Percentiles rank a stretch among this genome's conserved stretches.
phyloP scores from a whole-genome alignment of 495 filamentous ascomycete genomes.

The Eremomyces bilateralis region DNA sequence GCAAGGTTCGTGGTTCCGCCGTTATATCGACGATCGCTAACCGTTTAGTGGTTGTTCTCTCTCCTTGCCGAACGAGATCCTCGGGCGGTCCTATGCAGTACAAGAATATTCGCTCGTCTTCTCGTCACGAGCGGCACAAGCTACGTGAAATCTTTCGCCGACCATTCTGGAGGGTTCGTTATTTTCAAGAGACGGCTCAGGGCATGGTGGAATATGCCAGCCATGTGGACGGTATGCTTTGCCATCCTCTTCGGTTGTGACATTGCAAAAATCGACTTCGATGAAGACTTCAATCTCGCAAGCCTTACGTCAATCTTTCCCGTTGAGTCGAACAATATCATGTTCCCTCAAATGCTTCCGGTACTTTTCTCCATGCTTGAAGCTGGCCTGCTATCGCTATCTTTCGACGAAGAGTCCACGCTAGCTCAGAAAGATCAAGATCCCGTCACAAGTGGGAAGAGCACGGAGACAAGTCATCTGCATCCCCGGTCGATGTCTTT shows the following conservation, averaged over 20 bases:
- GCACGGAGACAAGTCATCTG: no score
- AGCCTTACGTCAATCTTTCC: constrained; percentile 50
- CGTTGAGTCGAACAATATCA: constrained; percentile 31
- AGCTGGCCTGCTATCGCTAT: constrained; percentile 45
- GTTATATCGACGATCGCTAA: constrained; percentile 6
- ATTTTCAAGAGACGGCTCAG: constrained; percentile 65
- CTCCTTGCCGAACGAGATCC: constrained; percentile 73
- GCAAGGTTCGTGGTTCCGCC: constrained; percentile 43
- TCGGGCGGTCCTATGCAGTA: constrained; percentile 58
- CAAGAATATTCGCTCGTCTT: constrained; percentile 71
- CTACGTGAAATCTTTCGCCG: constrained; percentile 68
- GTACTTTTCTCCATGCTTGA: constrained; percentile 81
- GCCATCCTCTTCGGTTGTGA: constrained; percentile 71
- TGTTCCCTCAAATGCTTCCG: constrained; percentile 56
- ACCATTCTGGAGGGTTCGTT: constrained; percentile 66
- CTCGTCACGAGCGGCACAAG: constrained; percentile 53
- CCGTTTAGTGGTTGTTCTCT: constrained; percentile 70
- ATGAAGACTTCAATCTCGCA: constrained; percentile 48
- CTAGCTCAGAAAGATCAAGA: background rate
- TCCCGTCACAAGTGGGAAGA: no score
- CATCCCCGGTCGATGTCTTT: constrained; percentile 5
- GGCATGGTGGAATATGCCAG: constrained; percentile 71
- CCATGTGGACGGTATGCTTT: constrained; percentile 77
- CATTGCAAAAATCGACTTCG: constrained; percentile 50
- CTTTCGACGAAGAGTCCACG: constrained; percentile 29